These are phyloP conservation scores for Sugiyamaella castrensis DNA, from an alignment of 1,139 yeast species.

Conservation along the genomic window DNA sequence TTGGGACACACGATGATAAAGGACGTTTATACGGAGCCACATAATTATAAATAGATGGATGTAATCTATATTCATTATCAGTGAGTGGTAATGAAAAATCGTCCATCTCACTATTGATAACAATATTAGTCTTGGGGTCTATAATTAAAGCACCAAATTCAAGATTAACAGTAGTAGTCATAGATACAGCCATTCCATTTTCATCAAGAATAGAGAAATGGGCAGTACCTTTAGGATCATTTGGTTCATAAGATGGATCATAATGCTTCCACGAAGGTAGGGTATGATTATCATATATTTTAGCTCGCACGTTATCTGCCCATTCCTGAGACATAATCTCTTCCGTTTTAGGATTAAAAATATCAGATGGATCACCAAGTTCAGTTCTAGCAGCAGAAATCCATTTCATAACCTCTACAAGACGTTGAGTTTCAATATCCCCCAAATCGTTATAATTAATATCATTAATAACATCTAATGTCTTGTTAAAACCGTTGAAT, in stretches of 20 bases:
- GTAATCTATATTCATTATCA: conserved; percentile 72
- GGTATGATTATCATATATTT: conserved; percentile 57
- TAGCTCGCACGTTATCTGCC: conserved; percentile 49
- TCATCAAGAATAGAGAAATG: conserved; percentile 76
- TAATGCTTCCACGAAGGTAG: conserved; percentile 62
- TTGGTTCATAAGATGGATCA: conserved; percentile 70
- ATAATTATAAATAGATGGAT: conserved; percentile 77
- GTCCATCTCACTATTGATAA: conserved; percentile 91
- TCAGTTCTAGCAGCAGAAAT: conserved; percentile 79
- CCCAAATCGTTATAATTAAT: conserved; percentile 43
- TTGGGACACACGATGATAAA: conserved; percentile 77
- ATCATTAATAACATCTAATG: conserved; percentile 29
- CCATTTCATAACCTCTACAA: conserved; percentile 92
- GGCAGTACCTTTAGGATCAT: conserved; percentile 83
- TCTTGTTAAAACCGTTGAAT: conserved; percentile 35
- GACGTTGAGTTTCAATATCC: conserved; percentile 56
- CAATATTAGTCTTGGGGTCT: conserved; percentile 77
- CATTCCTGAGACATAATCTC: conserved; percentile 48
- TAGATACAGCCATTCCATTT: conserved; percentile 66
- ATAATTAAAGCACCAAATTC: conserved; percentile 78
- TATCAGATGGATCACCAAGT: conserved; percentile 62
- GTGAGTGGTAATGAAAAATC: conserved; percentile 77
- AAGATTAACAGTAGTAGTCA: conserved; percentile 90
- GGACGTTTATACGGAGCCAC: conserved; percentile 78
- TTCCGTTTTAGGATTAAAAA: conserved; percentile 31